Conservation (phyloP, 306 rosid genomes). For the Parietaria judaica region DNA sequence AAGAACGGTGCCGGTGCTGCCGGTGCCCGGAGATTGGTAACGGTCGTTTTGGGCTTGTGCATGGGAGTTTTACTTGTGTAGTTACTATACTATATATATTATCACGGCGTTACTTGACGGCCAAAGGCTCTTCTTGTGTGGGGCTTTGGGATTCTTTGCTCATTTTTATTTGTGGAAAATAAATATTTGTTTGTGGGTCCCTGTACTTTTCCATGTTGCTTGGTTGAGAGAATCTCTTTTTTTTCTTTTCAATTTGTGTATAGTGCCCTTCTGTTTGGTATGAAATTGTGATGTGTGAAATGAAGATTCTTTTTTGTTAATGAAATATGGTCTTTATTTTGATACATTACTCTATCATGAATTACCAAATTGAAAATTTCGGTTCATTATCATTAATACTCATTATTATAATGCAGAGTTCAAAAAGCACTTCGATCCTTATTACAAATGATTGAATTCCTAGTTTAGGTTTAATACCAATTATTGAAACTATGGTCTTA, state of each 20-base stretch:
- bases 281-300: constrained; percentile 3
- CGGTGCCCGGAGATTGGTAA: constrained; percentile 31
- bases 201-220: not conserved
- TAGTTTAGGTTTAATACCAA: too few relatives aligned
- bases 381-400: too few relatives aligned
- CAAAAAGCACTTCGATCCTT: too few relatives aligned
- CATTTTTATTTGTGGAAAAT: constrained; percentile 13
- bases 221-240: constrained; percentile 5
- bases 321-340: too few relatives aligned
- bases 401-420: too few relatives aligned
- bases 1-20: constrained; percentile 27
- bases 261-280: constrained; percentile 3
- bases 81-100: constrained; percentile 1
- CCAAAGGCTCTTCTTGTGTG: not conserved
- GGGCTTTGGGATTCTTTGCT: constrained; percentile 7
- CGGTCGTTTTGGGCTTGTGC: constrained; percentile 40
- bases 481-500: too few relatives aligned
- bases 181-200: constrained; percentile 5
- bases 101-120: not conserved
- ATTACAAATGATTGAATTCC: too few relatives aligned
- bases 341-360: too few relatives aligned
- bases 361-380: not conserved
- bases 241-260: not conserved
- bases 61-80: constrained; percentile 40
- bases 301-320: not conserved